A percentile compares a stretch with the other conserved stretches of the same genome.
Evolutionary conservation across 164 flowering plant species (phyloP).

Genomic region (Nymphaea colorata): DNA sequence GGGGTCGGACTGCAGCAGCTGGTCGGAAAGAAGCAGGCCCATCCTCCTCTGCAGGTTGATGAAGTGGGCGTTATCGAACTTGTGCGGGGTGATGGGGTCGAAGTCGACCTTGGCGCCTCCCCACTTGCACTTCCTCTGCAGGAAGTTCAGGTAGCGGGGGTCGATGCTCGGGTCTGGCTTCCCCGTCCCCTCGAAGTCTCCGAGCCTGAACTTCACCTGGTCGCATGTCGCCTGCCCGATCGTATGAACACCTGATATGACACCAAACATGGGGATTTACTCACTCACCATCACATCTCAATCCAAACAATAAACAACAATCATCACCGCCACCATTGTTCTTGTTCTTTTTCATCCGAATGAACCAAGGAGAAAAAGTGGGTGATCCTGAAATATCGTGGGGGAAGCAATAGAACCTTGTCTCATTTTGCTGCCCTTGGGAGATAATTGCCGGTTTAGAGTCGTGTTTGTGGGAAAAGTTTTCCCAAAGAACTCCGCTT

Average conservation of each 20-base stretch:
- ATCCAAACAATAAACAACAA: too few species aligned
- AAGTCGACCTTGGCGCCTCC: constrained; percentile 51
- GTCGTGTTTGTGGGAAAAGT: too few species aligned
- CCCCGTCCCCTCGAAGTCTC: constrained; percentile 32
- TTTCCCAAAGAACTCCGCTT: too few species aligned
- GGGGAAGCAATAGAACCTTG: too few species aligned
- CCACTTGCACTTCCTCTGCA: constrained; percentile 63
- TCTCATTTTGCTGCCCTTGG: too few species aligned
- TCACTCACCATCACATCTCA: too few species aligned
- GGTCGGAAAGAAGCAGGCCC: constrained; percentile 60
- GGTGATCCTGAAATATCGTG: too few species aligned
- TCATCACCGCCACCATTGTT: too few species aligned
- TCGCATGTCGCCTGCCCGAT: constrained; percentile 59
- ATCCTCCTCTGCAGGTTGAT: constrained; percentile 40
- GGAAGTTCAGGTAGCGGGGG: constrained; percentile 30
- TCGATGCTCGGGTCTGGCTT: constrained; percentile 41
- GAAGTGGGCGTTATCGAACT: constrained; percentile 46
- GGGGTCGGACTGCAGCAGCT: constrained; percentile 33
- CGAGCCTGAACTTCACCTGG: constrained; percentile 39
- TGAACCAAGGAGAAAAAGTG: too few species aligned
- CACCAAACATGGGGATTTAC: too few species aligned
- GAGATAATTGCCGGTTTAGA: too few species aligned
- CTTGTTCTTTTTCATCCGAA: too few species aligned
- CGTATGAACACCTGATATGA: constrained; percentile 59
- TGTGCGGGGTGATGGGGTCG: constrained; percentile 46